Conservation (phyloP, 2,329 filamentous ascomycete genomes). For the Paecilomyces formosus region DNA sequence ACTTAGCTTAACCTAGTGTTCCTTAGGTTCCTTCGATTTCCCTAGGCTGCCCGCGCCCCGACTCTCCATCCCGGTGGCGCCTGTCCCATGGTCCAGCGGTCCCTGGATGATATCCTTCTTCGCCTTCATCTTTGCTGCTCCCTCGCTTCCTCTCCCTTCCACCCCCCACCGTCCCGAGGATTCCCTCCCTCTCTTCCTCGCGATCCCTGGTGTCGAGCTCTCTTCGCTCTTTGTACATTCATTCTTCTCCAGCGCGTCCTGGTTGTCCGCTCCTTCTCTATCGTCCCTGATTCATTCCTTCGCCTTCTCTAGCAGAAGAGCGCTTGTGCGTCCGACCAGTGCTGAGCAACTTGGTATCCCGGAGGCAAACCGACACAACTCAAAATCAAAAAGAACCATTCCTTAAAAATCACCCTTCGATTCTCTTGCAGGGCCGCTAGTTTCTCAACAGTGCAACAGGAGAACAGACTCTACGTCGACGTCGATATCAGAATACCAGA, state of each 20-base stretch:
- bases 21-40: not conserved
- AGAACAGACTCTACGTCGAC: not conserved
- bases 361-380: not conserved
- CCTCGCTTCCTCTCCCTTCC: conserved; percentile 6
- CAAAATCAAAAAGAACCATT: not conserved
- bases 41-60: not conserved
- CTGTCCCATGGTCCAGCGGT: not conserved
- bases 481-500: not conserved
- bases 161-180: conserved; percentile 2
- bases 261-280: conserved; percentile 31
- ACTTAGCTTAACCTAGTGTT: not conserved
- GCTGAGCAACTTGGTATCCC: not conserved
- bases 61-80: not conserved
- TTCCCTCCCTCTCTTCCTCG: conserved; percentile 8
- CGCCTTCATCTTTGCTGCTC: conserved; percentile 9
- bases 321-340: conserved; percentile 6
- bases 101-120: conserved; percentile 5
- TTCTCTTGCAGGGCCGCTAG: not conserved
- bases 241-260: conserved; percentile 21
- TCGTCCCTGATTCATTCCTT: conserved; percentile 13
- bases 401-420: not conserved
- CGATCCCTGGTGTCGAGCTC: not conserved
- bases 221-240: not conserved
- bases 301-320: conserved; percentile 12
- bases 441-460: not conserved